Base-by-base conservation (phyloP, 2,329 filamentous ascomycete species). In the Lachnum nothofagi region DNA sequence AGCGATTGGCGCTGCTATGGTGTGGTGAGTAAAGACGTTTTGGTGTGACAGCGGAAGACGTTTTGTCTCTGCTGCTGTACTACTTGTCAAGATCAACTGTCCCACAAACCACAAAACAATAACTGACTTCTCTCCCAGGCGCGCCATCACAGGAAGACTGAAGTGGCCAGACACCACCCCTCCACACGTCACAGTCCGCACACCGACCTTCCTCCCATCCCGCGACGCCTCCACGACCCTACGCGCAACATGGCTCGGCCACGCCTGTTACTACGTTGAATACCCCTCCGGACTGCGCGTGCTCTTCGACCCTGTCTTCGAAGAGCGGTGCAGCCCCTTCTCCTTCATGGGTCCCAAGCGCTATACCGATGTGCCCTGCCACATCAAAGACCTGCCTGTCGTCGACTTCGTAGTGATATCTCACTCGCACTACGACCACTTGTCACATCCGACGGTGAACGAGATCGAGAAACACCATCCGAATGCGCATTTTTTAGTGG, bases 271-370 rank as follows among this genome's bases (percentile, higher is more conserved):
- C 42, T 45, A 27, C 17, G 33, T 51, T 39, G 48, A 51, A 19
- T 46, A 39, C 17, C 43, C 48, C 22, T 42, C 37, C n/a, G 48
- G 48, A 22, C 22, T 51, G 6, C 48, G 48, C 19, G 42, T 93
- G 2, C 78, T 96, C 4, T 95, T 95, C 65, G 91, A 95, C 63
- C 90, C 91, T 1, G 90, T 95, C 23, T 94, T 95, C 57, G 87
- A 90, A 63, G 80, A 88, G 54, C 81, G 87, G 60, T 95, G 90
- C 70, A 83, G 85, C 20, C 91, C 90, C 0, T 73, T 91, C 56
- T 75, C 73, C 35, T 82, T 82, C 58, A 62, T 85, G 45, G 80
- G 80, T 0, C 85, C 89, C 2, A 86, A 85, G 68, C 76, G 91
- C 42, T 94, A 79, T 68, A 94, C 90, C 0, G 76, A 82, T 14